Evolutionary conservation across 306 rosid species (phyloP).

Genomic region (Gynostemma pentaphyllum): DNA sequence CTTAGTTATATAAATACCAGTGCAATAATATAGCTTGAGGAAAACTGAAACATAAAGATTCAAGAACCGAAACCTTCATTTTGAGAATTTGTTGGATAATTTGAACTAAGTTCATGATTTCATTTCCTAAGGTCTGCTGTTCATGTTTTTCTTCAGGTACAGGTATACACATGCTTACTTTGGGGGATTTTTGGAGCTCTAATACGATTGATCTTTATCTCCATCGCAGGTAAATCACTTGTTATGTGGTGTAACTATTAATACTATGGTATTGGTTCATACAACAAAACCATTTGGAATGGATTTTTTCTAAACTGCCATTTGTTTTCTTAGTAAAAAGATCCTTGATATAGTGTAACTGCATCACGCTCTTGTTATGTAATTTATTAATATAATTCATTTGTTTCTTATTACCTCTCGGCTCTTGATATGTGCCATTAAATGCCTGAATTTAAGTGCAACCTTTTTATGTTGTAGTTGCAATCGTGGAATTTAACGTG

Average conservation of each 20-base stretch:
- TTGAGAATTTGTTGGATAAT: neutral
- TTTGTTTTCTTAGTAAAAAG: neutral
- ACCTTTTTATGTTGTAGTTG: neutral
- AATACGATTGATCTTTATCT: constrained; percentile 82
- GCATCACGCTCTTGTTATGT: neutral
- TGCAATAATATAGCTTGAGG: neutral
- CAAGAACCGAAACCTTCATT: neutral
- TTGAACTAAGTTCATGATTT: neutral
- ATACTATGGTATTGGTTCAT: neutral
- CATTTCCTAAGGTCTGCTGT: neutral
- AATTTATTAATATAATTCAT: neutral
- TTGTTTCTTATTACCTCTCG: neutral
- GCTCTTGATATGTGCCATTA: neutral
- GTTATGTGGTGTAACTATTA: neutral
- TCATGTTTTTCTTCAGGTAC: constrained; percentile 49
- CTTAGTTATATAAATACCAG: neutral
- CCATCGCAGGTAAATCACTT: constrained; percentile 53
- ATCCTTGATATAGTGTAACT: neutral
- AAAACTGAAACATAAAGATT: neutral
- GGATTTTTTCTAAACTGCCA: neutral
- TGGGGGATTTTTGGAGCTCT: constrained; percentile 89
- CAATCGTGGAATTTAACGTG: neutral
- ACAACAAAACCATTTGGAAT: neutral
- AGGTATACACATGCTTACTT: constrained; percentile 64
- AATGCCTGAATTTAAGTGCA: neutral